Percentiles rank a stretch among this genome's conserved stretches.
Conservation (phyloP, 495 filamentous ascomycete species). For the Podospora pseudoanserina region DNA sequence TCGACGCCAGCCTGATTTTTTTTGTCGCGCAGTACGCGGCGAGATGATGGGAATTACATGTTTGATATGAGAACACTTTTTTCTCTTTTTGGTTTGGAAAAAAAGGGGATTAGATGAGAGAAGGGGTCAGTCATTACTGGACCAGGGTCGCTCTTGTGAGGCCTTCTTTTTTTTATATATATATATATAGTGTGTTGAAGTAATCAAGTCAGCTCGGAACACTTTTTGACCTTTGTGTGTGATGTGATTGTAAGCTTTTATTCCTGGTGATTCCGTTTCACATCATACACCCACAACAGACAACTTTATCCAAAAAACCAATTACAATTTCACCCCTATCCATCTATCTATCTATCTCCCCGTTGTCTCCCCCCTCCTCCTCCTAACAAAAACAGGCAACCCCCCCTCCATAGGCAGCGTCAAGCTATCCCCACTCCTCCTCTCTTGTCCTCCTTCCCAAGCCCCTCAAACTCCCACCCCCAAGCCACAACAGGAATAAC, state of each 20-base stretch:
- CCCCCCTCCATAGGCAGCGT: conserved; percentile 61
- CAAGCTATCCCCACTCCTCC: conserved; percentile 53
- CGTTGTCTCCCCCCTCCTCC: conserved; percentile 14
- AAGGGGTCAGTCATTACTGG: neutral
- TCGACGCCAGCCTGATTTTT: neutral
- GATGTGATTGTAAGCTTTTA: too few species aligned
- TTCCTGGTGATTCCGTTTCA: too few species aligned
- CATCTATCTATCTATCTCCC: neutral
- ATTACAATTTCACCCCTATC: too few species aligned
- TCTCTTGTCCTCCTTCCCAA: conserved; percentile 36
- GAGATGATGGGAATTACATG: neutral
- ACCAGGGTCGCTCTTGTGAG: neutral
- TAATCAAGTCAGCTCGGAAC: neutral
- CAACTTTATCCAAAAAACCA: too few species aligned
- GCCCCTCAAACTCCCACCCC: conserved; percentile 46
- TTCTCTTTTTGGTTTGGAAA: neutral
- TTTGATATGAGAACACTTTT: neutral
- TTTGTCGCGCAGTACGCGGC: neutral
- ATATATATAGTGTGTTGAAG: too few species aligned
- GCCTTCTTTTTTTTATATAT: neutral
- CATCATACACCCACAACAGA: too few species aligned
- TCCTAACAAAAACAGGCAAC: conserved; percentile 43
- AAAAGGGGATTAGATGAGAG: neutral
- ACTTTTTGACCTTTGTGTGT: neutral
- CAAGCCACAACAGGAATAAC: conserved; percentile 48